Evolutionary conservation across 805 yeast genomes (phyloP).

Genomic region (Hyphopichia homilentoma): DNA sequence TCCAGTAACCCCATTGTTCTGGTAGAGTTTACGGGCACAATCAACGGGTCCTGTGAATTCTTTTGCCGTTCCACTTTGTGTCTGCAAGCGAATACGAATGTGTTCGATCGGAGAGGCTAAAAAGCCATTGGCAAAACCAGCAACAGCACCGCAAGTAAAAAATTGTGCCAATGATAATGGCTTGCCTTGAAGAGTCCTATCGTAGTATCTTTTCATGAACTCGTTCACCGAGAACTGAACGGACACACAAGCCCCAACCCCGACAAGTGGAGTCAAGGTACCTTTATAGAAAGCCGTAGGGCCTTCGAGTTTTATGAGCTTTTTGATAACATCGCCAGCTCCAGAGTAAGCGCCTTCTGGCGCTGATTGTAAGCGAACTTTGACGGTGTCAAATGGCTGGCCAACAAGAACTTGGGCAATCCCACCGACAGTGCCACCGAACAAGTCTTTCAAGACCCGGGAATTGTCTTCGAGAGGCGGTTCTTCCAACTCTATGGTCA

Average conservation of each 20-base stretch:
- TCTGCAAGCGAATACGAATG: slow-evolving; percentile 88
- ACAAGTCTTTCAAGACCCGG: slow-evolving; percentile 67
- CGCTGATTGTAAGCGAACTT: slow-evolving; percentile 87
- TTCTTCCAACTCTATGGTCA: slow-evolving; percentile 43
- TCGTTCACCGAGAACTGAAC: slow-evolving; percentile 95
- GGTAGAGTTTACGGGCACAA: slow-evolving; percentile 56
- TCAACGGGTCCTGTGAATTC: slow-evolving; percentile 71
- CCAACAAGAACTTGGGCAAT: slow-evolving; percentile 94
- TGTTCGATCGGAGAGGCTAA: slow-evolving; percentile 94
- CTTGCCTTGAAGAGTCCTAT: slow-evolving; percentile 39
- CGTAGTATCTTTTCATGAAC: slow-evolving; percentile 80
- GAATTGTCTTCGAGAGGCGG: slow-evolving; percentile 27
- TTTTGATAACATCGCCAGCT: slow-evolving; percentile 72
- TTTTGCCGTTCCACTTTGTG: slow-evolving; percentile 60
- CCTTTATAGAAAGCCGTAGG: slow-evolving; percentile 42
- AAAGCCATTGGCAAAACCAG: slow-evolving; percentile 87
- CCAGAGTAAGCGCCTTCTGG: slow-evolving; percentile 72
- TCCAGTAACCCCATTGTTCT: slow-evolving; percentile 52
- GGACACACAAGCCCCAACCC: slow-evolving; percentile 94
- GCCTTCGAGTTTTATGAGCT: slow-evolving; percentile 50
- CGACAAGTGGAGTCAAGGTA: slow-evolving; percentile 43
- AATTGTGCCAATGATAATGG: slow-evolving; percentile 60
- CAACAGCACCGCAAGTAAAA: slow-evolving; percentile 82
- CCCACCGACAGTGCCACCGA: slow-evolving; percentile 95
- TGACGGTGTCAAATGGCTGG: slow-evolving; percentile 94